Evolutionary conservation across 2,329 filamentous ascomycete species (phyloP), one percentile per base, ranked within the genome.

Genomic region (Penicillium sp.): DNA sequence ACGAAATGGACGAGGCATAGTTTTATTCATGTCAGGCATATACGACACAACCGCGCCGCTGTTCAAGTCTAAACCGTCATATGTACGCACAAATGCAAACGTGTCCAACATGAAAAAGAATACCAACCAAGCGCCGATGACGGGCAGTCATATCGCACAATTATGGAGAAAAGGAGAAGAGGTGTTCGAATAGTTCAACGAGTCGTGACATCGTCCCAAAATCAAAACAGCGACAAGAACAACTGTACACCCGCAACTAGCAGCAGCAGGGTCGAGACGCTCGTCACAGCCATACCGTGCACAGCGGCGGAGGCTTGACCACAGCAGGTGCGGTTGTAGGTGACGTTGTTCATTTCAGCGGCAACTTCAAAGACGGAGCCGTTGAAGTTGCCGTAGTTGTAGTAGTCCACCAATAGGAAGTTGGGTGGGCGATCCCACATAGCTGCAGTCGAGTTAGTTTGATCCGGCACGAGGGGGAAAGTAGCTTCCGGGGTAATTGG

Each of bases 371-470:
- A 94, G 7, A 93, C 86, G 3, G 84, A 86, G 2, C 87, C 87
- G 3, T 76, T 73, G 69, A 74, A 76, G 23, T 68, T 72, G 19
- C 85, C 86, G 45, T 74, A 73, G 62, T 93, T 88, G 68, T 93
- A 94, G 64, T 87, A 93, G 62, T 94, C 87, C 17, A 93, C 86
- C 38, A 93, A 81, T 34, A 94, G 71, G 57, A 89, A 81, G 57
- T 84, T 91, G 2, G 87, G 88, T 0, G 86, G 74, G 7, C 79
- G 77, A 14, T 74, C 74, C 85, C 85, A 93, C 33, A 51, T 53
- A 3, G 47, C 68, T 70, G 71, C 14, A 28, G 13, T 6, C n/a
- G 7, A 15, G 18, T 57, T 51, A 60, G 53, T 11, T 2, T n/a
- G n/a, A n/a, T n/a, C n/a, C n/a, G n/a, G n/a, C n/a, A n/a, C n/a